These are phyloP conservation scores for Primulina eburnea DNA, from an alignment of 257 asterid genomes.

Conservation along the genomic window DNA sequence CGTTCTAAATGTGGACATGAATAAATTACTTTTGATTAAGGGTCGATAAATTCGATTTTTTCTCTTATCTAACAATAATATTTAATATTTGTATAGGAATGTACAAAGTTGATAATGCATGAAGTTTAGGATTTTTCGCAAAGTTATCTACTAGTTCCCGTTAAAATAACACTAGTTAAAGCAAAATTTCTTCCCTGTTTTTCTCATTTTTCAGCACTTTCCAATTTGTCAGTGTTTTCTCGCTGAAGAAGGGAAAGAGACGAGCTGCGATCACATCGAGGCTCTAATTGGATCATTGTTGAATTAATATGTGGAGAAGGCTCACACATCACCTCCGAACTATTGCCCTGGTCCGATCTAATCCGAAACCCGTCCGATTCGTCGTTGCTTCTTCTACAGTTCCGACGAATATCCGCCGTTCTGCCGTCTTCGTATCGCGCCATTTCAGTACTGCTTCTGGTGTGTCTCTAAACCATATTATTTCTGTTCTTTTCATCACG, in stretches of 20 bases:
- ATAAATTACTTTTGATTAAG: too few relatives aligned
- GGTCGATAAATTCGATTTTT: too few relatives aligned
- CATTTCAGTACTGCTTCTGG: constrained; percentile 60
- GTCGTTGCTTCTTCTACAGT: constrained; percentile 36
- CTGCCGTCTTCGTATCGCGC: constrained; percentile 38
- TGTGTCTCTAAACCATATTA: constrained; percentile 34
- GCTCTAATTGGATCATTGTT: constrained; percentile 28
- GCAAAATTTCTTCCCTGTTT: background rate
- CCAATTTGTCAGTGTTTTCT: background rate
- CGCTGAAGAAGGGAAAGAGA: constrained; percentile 7
- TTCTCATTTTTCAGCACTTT: background rate
- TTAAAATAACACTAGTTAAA: too few relatives aligned
- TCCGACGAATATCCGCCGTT: constrained; percentile 33
- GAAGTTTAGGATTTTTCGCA: too few relatives aligned
- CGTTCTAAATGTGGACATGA: too few relatives aligned
- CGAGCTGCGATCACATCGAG: constrained; percentile 42
- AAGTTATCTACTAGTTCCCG: too few relatives aligned
- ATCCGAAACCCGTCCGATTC: constrained; percentile 34
- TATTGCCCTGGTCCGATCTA: constrained; percentile 51
- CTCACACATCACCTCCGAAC: constrained; percentile 50
- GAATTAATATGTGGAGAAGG: constrained; percentile 72
- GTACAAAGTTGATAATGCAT: too few relatives aligned
- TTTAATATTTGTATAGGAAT: too few relatives aligned
- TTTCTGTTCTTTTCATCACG: background rate
- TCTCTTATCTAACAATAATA: too few relatives aligned